Percentiles rank a stretch among this genome's conserved stretches.
These are phyloP conservation scores for Arthrobotrys sinensis DNA, from an alignment of 2,329 filamentous ascomycete species.

Conservation along the genomic window DNA sequence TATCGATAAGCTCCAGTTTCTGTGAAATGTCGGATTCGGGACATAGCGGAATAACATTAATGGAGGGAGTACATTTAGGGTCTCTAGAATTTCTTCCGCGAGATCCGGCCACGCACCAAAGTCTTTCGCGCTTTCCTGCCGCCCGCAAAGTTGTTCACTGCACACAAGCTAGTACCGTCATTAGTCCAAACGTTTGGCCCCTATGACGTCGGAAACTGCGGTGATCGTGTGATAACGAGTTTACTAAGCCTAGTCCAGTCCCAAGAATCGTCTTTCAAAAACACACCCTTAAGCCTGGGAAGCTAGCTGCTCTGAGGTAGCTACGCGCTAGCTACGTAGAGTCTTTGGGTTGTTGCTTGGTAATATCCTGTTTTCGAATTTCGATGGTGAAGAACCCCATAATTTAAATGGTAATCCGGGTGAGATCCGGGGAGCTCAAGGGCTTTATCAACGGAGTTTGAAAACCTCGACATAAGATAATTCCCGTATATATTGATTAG, in stretches of 20 bases:
- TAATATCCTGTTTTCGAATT: conserved; percentile 34
- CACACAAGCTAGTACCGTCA: neutral
- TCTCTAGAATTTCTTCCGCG: no score
- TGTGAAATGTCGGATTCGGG: no score
- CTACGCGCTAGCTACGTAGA: no score
- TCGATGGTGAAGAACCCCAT: neutral
- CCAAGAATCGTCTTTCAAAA: no score
- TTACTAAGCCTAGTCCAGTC: neutral
- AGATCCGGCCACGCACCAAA: no score
- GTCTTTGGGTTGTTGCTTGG: neutral
- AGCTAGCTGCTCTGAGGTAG: neutral
- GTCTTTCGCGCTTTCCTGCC: no score
- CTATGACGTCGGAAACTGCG: neutral
- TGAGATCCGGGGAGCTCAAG: conserved; percentile 21
- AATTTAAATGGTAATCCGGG: conserved; percentile 10
- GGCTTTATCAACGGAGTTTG: neutral
- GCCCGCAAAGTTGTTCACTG: no score
- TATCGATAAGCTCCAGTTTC: no score
- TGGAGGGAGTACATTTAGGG: no score
- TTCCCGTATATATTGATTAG: neutral
- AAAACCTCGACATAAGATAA: neutral
- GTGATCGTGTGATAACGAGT: neutral
- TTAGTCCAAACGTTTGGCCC: neutral
- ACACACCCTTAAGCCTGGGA: no score
- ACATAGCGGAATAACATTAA: no score